Conservation (phyloP, 1,284 basidiomycete species). For the Cerrena zonata region DNA sequence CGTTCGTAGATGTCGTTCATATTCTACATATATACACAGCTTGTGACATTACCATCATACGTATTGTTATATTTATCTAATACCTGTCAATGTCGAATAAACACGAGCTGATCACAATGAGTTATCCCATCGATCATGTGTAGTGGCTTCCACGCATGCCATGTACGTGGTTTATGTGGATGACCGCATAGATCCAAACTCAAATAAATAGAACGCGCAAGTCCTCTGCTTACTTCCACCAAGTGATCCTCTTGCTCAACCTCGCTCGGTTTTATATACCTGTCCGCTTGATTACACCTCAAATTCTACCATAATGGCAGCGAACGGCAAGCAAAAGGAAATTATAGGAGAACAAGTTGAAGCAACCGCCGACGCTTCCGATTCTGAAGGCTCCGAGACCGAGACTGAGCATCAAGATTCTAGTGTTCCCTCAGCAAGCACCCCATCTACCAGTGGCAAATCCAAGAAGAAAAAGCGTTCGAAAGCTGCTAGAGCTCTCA, state of each 20-base stretch:
- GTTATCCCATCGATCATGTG: too few species aligned
- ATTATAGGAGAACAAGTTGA: too few species aligned
- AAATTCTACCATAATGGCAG: constrained; percentile 20
- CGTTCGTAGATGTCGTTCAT: background rate
- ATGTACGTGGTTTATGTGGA: too few species aligned
- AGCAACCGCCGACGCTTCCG: constrained; percentile 31
- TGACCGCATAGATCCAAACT: too few species aligned
- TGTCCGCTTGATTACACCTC: background rate
- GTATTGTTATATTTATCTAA: too few species aligned
- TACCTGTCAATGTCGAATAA: too few species aligned
- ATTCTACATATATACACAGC: too few species aligned
- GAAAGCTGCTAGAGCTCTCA: constrained; percentile 52
- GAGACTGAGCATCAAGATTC: constrained; percentile 25
- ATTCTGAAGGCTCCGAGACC: constrained; percentile 32
- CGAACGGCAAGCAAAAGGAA: constrained; percentile 32
- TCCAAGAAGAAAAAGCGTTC: constrained; percentile 76
- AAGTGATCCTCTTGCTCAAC: background rate
- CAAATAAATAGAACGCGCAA: too few species aligned
- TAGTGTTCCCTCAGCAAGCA: constrained; percentile 23
- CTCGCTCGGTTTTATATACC: background rate
- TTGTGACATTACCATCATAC: too few species aligned
- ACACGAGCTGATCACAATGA: too few species aligned
- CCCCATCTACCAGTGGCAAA: constrained; percentile 41
- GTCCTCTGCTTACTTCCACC: too few species aligned
- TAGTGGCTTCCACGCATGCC: too few species aligned